These are phyloP conservation scores for Lenwebbia sp. DNA, from an alignment of 345 rosid species.

Conservation along the genomic window DNA sequence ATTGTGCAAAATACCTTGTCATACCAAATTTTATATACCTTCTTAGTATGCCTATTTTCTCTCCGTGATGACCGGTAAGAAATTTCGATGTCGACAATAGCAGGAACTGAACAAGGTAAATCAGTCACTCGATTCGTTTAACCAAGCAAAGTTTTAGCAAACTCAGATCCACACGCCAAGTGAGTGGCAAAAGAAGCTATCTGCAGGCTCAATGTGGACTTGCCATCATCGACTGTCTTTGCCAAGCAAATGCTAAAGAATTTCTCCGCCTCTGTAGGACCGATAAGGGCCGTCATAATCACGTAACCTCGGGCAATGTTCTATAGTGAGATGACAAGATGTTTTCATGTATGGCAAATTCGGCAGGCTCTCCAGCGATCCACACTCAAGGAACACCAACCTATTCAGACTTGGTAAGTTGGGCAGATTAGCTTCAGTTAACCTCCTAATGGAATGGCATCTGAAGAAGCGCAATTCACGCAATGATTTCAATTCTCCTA, in stretches of 20 bases:
- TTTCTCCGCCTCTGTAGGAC: too few relatives aligned
- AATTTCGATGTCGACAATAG: background rate
- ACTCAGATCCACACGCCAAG: background rate
- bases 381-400: fast-evolving
- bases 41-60: background rate
- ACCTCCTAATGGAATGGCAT: background rate
- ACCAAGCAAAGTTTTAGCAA: background rate
- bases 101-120: background rate
- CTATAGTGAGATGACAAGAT: background rate
- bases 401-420: too few relatives aligned
- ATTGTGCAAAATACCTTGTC: background rate
- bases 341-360: background rate
- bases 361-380: background rate
- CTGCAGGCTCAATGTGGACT: background rate
- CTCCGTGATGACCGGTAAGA: background rate
- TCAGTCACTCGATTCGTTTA: background rate
- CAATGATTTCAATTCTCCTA: background rate
- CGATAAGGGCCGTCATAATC: too few relatives aligned
- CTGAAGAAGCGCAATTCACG: fast-evolving
- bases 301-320: fast-evolving
- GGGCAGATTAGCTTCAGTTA: background rate
- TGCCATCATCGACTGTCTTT: background rate
- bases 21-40: background rate
- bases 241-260: background rate
- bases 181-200: background rate